Evolutionary conservation across 768 basidiomycete species (phyloP).

Genomic region (Tylopilus sp.): DNA sequence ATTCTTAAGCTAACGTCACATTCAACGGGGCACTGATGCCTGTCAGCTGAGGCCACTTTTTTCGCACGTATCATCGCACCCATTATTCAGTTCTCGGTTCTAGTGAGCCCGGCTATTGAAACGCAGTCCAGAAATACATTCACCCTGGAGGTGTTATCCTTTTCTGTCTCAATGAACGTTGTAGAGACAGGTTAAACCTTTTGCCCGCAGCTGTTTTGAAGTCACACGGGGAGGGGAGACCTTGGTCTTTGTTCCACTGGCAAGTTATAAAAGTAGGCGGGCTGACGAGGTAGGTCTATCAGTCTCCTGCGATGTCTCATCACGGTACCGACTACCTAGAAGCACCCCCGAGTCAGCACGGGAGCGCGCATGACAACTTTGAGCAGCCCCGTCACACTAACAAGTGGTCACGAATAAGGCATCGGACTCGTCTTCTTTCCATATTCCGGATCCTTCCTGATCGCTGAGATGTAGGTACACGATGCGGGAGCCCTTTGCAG

Average conservation of each 20-base stretch:
- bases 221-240: not conserved
- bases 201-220: not conserved
- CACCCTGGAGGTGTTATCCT: not conserved
- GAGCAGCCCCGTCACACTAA: slow-evolving; percentile 42
- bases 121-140: not conserved
- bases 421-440: slow-evolving; percentile 5
- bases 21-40: not conserved
- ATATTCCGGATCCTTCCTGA: not conserved
- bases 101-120: not conserved
- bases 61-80: not conserved
- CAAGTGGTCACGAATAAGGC: slow-evolving; percentile 46
- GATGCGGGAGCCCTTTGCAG: slow-evolving; percentile 55
- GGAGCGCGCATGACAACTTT: not conserved
- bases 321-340: not conserved
- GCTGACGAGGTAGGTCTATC: not conserved
- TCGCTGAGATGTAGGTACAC: slow-evolving; percentile 27
- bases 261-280: not conserved
- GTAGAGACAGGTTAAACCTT: not conserved
- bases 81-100: not conserved
- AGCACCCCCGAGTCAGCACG: not conserved
- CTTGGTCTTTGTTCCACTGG: not conserved
- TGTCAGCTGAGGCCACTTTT: not conserved
- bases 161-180: not conserved
- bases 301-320: not conserved
- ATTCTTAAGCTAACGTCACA: too few species aligned